phyloP scores from a whole-genome alignment of 1,284 basidiomycete species.

The Tylopilus sp. region DNA sequence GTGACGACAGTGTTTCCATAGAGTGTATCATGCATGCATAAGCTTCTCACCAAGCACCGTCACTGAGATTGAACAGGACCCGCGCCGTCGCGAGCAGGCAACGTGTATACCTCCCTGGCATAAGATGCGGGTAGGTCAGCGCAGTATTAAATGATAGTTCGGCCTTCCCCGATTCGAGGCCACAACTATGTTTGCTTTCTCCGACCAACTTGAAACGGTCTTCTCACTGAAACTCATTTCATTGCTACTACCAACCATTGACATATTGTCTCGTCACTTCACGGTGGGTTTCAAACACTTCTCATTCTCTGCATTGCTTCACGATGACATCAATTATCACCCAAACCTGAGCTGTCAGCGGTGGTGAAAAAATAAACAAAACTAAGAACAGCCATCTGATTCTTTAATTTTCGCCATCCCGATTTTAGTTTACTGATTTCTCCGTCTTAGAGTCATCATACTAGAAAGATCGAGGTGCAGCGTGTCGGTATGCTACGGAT shows the following conservation, averaged over 20 bases:
- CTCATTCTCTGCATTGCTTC: background rate
- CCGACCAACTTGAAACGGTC: background rate
- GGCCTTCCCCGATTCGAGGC: too few relatives aligned
- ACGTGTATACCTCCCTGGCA: too few relatives aligned
- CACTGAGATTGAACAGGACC: too few relatives aligned
- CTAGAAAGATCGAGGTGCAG: background rate
- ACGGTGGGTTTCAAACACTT: conserved; percentile 4
- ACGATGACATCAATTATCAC: conserved; percentile 28
- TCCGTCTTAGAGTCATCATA: conserved; percentile 3
- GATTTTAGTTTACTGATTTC: conserved; percentile 12
- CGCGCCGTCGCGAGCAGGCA: too few relatives aligned
- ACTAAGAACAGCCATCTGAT: conserved; percentile 37
- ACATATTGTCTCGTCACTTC: background rate
- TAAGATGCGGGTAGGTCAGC: too few relatives aligned
- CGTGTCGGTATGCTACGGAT: conserved; percentile 1
- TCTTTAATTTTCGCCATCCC: background rate
- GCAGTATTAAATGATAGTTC: too few relatives aligned
- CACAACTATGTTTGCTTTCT: too few relatives aligned
- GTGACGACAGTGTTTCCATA: too few relatives aligned
- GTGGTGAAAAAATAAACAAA: conserved; percentile 23
- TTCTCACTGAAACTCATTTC: background rate
- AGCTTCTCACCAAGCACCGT: too few relatives aligned
- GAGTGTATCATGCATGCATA: too few relatives aligned
- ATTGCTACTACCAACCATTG: background rate
- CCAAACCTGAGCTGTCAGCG: conserved; percentile 29